Percentiles rank a stretch among this genome's conserved stretches.
phyloP scores from a whole-genome alignment of 345 rosid genomes.

The Gossypium bickii region DNA sequence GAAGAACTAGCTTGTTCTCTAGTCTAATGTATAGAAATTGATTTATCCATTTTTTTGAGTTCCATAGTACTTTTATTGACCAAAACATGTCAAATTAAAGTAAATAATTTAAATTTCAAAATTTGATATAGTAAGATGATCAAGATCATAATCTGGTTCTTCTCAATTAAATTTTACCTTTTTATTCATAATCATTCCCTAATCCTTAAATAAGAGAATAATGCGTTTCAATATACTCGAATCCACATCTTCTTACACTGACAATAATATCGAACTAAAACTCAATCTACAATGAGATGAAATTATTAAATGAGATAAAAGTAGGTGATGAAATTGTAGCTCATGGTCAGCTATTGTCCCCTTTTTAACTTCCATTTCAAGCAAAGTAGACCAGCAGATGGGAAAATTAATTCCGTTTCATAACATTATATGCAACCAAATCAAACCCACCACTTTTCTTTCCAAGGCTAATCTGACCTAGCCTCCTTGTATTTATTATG shows the following conservation, averaged over 20 bases:
- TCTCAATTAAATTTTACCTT: too few relatives aligned
- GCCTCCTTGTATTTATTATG: not conserved
- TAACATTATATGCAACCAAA: not conserved
- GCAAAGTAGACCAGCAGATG: not conserved
- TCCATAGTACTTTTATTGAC: too few relatives aligned
- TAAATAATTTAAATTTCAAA: too few relatives aligned
- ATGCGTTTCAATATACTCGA: fast-evolving
- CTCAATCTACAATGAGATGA: not conserved
- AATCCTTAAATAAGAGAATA: too few relatives aligned
- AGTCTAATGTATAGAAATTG: too few relatives aligned
- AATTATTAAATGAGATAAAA: not conserved
- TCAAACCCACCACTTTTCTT: not conserved
- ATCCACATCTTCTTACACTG: too few relatives aligned
- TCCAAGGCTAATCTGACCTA: not conserved
- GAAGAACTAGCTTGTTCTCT: too few relatives aligned
- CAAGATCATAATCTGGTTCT: too few relatives aligned
- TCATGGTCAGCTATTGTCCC: not conserved
- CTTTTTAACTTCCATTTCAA: not conserved
- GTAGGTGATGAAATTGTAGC: not conserved
- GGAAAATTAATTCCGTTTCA: not conserved
- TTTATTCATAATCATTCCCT: fast-evolving
- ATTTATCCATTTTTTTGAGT: too few relatives aligned
- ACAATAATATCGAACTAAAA: too few relatives aligned
- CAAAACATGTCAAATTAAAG: too few relatives aligned
- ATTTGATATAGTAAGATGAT: too few relatives aligned